These are phyloP conservation scores for Datisca glomerata DNA, from an alignment of 306 rosid genomes.

Conservation along the genomic window DNA sequence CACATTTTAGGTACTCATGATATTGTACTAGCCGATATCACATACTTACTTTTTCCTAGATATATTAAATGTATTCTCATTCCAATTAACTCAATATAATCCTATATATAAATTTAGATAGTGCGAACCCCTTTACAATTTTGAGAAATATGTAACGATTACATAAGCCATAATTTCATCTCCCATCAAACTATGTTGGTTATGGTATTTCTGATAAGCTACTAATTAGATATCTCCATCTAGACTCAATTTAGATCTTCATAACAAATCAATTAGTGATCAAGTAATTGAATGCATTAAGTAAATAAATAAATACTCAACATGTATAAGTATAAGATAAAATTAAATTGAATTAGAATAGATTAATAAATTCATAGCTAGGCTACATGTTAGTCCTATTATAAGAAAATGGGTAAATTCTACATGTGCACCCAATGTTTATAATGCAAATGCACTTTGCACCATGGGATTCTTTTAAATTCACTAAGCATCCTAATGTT, in stretches of 20 bases:
- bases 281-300: neutral
- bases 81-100: too few species aligned
- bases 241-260: neutral
- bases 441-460: too few species aligned
- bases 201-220: neutral
- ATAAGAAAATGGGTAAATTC: neutral
- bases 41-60: too few species aligned
- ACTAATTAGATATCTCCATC: neutral
- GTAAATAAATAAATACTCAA: neutral
- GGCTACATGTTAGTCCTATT: neutral
- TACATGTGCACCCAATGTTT: too few species aligned
- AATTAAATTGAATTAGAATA: neutral
- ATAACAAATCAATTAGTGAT: neutral
- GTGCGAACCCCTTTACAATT: too few species aligned
- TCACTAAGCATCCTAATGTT: too few species aligned
- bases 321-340: neutral
- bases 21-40: too few species aligned
- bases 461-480: too few species aligned
- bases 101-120: too few species aligned
- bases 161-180: neutral
- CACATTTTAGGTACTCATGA: too few species aligned
- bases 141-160: too few species aligned
- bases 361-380: neutral
- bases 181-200: neutral
- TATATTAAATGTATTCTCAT: too few species aligned